Percentiles rank a stretch among this genome's conserved stretches.
phyloP scores from a whole-genome alignment of 495 filamentous ascomycete genomes.

The Penicillium fimorum region DNA sequence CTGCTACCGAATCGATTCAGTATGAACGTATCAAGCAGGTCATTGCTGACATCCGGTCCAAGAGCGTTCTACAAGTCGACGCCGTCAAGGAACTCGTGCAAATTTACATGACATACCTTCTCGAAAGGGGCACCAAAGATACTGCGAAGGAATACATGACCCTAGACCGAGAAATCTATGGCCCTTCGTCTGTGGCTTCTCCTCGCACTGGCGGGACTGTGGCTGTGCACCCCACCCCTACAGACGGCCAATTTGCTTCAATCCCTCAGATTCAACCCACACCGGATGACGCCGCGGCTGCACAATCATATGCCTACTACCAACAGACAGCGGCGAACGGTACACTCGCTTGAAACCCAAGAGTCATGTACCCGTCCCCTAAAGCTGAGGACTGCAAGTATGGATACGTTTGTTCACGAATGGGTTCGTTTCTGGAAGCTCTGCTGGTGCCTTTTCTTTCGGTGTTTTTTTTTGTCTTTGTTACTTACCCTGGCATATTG shows the following conservation, averaged over 20 bases:
- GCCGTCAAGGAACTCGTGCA: constrained; percentile 75
- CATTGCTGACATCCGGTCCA: constrained; percentile 70
- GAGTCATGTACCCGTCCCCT: constrained; percentile 11
- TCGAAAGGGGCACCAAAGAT: constrained; percentile 78
- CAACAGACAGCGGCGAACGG: constrained; percentile 41
- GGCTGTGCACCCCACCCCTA: constrained; percentile 15
- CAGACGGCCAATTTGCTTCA: constrained; percentile 16
- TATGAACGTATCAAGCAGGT: constrained; percentile 76
- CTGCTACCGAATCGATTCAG: constrained; percentile 61
- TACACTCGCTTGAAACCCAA: constrained; percentile 5
- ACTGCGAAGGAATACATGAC: constrained; percentile 82
- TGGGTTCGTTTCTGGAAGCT: constrained; percentile 10
- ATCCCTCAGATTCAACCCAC: constrained; percentile 16
- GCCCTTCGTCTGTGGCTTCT: constrained; percentile 47
- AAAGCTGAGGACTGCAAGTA: constrained; percentile 6
- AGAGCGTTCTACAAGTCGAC: constrained; percentile 66
- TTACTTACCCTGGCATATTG: constrained; percentile 12
- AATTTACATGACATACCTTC: constrained; percentile 79
- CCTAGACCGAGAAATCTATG: constrained; percentile 84
- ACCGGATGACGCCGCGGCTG: constrained; percentile 23
- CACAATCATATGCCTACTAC: constrained; percentile 42
- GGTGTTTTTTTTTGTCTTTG: constrained; percentile 5
- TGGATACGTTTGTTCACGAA: constrained; percentile 16
- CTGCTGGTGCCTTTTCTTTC: constrained; percentile 5
- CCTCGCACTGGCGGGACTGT: constrained; percentile 34